These are phyloP conservation scores for Coniferiporia sulphurascens DNA, from an alignment of 1,284 basidiomycete genomes.

Conservation along the genomic window DNA sequence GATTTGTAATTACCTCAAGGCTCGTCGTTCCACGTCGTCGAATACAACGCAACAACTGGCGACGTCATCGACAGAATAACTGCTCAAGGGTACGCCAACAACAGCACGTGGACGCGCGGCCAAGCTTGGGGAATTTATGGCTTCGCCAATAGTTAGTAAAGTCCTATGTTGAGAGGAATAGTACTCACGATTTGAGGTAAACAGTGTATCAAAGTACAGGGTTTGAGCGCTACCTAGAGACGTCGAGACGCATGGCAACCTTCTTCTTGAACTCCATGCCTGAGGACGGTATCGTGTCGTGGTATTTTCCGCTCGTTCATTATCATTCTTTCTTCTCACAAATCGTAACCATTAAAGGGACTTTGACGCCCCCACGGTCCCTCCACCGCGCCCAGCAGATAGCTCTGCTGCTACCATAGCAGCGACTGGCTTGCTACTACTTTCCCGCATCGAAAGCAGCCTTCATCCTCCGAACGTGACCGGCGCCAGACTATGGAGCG, in stretches of 20 bases:
- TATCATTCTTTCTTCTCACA: neutral
- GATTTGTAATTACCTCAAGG: constrained; percentile 30
- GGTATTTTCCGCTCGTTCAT: constrained; percentile 36
- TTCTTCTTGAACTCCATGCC: constrained; percentile 49
- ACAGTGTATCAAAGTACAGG: constrained; percentile 58
- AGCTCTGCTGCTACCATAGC: constrained; percentile 61
- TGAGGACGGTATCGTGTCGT: constrained; percentile 57
- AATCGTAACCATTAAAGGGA: constrained; percentile 40
- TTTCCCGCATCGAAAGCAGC: constrained; percentile 47
- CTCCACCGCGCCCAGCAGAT: constrained; percentile 53
- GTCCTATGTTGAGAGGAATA: neutral
- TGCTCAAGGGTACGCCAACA: constrained; percentile 56
- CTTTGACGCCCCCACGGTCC: constrained; percentile 53
- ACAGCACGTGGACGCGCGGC: constrained; percentile 66
- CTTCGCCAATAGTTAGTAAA: constrained; percentile 55
- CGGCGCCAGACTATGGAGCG: constrained; percentile 38
- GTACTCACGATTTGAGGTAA: neutral
- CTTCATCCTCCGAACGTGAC: constrained; percentile 29
- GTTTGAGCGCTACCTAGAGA: constrained; percentile 45
- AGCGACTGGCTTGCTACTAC: constrained; percentile 50
- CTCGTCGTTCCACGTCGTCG: constrained; percentile 61
- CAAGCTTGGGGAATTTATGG: constrained; percentile 69
- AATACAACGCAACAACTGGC: constrained; percentile 62
- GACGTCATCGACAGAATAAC: constrained; percentile 50
- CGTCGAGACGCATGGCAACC: constrained; percentile 49